phyloP scores from a whole-genome alignment of 2,329 filamentous ascomycete species.

The Pseudogymnoascus sp. region DNA sequence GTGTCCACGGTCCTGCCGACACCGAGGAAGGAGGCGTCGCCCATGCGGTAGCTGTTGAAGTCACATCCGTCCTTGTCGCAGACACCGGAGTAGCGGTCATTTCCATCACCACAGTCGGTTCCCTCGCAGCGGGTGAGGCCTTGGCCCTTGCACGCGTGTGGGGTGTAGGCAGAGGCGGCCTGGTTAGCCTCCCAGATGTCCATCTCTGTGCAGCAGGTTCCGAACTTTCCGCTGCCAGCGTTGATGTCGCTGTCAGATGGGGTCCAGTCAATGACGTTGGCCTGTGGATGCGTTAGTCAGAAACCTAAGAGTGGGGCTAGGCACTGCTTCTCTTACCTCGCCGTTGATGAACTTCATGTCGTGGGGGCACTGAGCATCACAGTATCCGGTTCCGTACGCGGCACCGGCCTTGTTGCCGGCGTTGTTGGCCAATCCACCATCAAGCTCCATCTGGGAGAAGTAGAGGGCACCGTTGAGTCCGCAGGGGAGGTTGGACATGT shows the following conservation, averaged over 20 bases:
- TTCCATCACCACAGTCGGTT: constrained; percentile 28
- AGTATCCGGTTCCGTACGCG: constrained; percentile 52
- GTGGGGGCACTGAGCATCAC: constrained; percentile 46
- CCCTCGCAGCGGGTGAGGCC: constrained; percentile 36
- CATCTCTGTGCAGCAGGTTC: constrained; percentile 56
- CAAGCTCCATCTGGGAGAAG: constrained; percentile 49
- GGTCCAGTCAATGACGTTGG: constrained; percentile 41
- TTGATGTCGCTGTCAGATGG: constrained; percentile 38
- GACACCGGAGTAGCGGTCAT: constrained; percentile 42
- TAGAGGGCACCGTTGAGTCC: constrained; percentile 63
- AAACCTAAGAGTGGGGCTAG: constrained; percentile 20
- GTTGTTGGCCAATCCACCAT: constrained; percentile 45
- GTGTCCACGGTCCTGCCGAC: constrained; percentile 44
- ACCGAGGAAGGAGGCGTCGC: constrained; percentile 48
- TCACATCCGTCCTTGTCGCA: constrained; percentile 56
- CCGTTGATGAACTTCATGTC: constrained; percentile 43
- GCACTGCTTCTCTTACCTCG: constrained; percentile 22
- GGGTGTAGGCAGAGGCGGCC: constrained; percentile 45
- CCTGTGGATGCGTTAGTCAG: constrained; percentile 27
- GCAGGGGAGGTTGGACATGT: constrained; percentile 55
- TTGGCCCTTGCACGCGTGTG: constrained; percentile 41
- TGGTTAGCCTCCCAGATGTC: constrained; percentile 55
- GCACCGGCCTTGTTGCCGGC: constrained; percentile 45
- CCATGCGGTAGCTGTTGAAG: constrained; percentile 53
- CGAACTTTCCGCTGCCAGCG: constrained; percentile 40